Percentiles rank a stretch among this genome's conserved stretches.
phyloP scores from a whole-genome alignment of 257 asterid genomes.

The Solanum boliviense region DNA sequence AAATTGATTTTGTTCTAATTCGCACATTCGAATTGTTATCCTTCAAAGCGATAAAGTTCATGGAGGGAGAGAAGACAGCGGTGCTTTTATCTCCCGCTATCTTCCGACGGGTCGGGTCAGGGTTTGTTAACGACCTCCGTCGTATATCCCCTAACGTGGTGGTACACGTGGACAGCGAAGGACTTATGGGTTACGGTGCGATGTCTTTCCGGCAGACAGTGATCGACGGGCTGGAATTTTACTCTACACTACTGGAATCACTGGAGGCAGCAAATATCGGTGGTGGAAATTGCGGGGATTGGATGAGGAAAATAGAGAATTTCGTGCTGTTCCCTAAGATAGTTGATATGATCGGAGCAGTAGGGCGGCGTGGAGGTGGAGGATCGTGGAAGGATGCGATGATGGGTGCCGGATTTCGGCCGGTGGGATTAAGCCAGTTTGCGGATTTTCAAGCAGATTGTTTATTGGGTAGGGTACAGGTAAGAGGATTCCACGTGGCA shows the following conservation, averaged over 20 bases:
- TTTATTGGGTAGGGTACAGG: slow-evolving; percentile 56
- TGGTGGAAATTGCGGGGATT: slow-evolving; percentile 30
- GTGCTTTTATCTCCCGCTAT: slow-evolving; percentile 61
- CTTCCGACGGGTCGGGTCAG: slow-evolving; percentile 59
- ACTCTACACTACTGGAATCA: slow-evolving; percentile 69
- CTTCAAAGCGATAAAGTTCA: slow-evolving; percentile 56
- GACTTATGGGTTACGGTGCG: slow-evolving; percentile 40
- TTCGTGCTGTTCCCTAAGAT: slow-evolving; percentile 71
- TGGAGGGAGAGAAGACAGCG: slow-evolving; percentile 67
- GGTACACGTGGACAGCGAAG: slow-evolving; percentile 79
- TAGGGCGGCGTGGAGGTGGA: slow-evolving; percentile 35
- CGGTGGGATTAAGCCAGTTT: slow-evolving; percentile 65
- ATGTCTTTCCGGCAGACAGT: slow-evolving; percentile 65
- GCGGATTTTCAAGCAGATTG: slow-evolving; percentile 85
- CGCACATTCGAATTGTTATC: slow-evolving; percentile 56
- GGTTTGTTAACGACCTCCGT: slow-evolving; percentile 68
- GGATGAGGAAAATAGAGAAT: slow-evolving; percentile 60
- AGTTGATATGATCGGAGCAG: slow-evolving; percentile 47
- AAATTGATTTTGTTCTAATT: slow-evolving; percentile 45
- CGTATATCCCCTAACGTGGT: slow-evolving; percentile 67
- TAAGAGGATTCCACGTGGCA: slow-evolving; percentile 79
- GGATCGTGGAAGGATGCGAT: slow-evolving; percentile 71
- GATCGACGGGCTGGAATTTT: slow-evolving; percentile 77
- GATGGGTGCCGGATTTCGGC: slow-evolving; percentile 67
- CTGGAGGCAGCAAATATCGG: slow-evolving; percentile 56